Base-by-base conservation (phyloP, 768 basidiomycete genomes). In the Gymnopilus junonius region DNA sequence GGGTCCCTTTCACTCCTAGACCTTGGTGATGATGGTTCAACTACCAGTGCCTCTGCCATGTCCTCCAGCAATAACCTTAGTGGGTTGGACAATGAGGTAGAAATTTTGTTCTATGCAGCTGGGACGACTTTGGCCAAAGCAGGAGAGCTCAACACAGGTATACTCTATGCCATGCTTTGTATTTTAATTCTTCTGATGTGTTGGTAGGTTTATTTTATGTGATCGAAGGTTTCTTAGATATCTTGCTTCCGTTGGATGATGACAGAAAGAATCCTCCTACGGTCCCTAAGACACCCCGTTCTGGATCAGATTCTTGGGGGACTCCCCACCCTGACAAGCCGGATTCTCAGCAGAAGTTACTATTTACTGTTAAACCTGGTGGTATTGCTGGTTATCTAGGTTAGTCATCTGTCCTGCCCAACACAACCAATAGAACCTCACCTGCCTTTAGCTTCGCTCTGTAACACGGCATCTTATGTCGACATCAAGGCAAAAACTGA, bases 401-500 rank as follows among this genome's bases (percentile, higher is more conserved):
- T 93, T 67, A 63, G 82, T 17, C 17, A 2, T 25, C 29, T 21
- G 29, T 3, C 4, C 29, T 29, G 29, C 14, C 40, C n/a, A 17
- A 23, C n/a, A n/a, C n/a, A n/a, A n/a, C n/a, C n/a, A n/a, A n/a
- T n/a, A n/a, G n/a, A n/a, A n/a, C n/a, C n/a, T n/a, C n/a, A n/a
- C n/a, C n/a, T n/a, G n/a, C n/a, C n/a, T 21, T 8, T 58, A 94
- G 93, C 96, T 17, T 95, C 95, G 0, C 83, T 99, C 3, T 94
- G 93, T 67, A 91, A 90, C 58, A 95, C 92, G 27, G 89, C 95
- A 5, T 97, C 95, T 2, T 99, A 99, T 71, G 96, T 99, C 45
- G 94, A 97, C 73, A 97, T 99, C 73, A 90, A 84, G 66, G 95
- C 97, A 4, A 99, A 98, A 80, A 99, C 96, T 0, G 97, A 99